Evolutionary conservation across 2,329 filamentous ascomycete genomes (phyloP).

Genomic region (Hymenotorrendiella dingleyae): DNA sequence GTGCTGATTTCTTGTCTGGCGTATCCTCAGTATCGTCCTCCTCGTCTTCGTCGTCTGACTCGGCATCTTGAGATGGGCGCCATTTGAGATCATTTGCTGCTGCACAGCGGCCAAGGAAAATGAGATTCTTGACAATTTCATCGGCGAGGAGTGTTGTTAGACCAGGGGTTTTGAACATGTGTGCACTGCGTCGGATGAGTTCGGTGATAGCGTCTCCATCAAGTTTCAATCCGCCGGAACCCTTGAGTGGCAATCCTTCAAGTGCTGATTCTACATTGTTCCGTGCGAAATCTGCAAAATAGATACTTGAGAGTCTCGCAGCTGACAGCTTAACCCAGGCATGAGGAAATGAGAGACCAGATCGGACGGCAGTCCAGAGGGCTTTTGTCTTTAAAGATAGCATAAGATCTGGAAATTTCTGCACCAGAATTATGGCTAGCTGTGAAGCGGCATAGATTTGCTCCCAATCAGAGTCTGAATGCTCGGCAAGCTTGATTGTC

Average conservation of each 20-base stretch:
- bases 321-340: conserved; percentile 71
- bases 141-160: conserved; percentile 70
- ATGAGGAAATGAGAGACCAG: conserved; percentile 67
- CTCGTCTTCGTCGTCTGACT: conserved; percentile 35
- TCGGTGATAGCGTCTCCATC: conserved; percentile 57
- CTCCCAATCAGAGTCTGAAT: conserved; percentile 58
- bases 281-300: conserved; percentile 72
- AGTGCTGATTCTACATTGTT: conserved; percentile 49
- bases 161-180: conserved; percentile 54
- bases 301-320: conserved; percentile 67
- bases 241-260: conserved; percentile 53
- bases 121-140: conserved; percentile 73
- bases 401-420: conserved; percentile 57
- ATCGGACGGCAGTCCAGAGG: conserved; percentile 67
- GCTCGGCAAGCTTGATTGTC: conserved; percentile 46
- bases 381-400: conserved; percentile 52
- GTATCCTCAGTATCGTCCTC: conserved; percentile 41
- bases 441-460: conserved; percentile 69
- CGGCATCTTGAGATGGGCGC: conserved; percentile 38
- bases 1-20: conserved; percentile 40
- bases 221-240: conserved; percentile 66
- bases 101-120: conserved; percentile 69
- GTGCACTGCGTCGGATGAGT: conserved; percentile 45
- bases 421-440: conserved; percentile 60
- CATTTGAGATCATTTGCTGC: conserved; percentile 49